Evolutionary conservation across 176 grass and related monocot genomes (phyloP).

Genomic region (Paspalum notatum): DNA sequence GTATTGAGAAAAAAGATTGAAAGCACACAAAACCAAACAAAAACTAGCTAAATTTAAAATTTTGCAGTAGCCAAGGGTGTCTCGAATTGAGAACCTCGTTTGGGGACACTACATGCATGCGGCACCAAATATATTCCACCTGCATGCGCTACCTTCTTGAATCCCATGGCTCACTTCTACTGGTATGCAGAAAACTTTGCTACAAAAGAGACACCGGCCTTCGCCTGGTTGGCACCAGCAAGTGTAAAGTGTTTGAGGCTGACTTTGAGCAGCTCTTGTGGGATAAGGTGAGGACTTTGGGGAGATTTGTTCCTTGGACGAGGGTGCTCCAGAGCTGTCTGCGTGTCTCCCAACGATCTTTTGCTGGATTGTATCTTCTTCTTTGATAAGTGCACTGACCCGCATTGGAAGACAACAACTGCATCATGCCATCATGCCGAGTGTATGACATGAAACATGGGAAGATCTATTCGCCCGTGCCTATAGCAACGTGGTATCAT

Average conservation of each 20-base stretch:
- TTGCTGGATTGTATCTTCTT: not conserved
- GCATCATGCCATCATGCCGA: not conserved
- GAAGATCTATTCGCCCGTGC: not conserved
- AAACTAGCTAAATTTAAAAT: no score
- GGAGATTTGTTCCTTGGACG: not conserved
- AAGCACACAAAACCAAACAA: no score
- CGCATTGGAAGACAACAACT: not conserved
- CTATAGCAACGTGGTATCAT: not conserved
- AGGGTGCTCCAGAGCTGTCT: constrained; percentile 17
- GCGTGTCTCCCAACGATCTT: not conserved
- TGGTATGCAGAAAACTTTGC: not conserved
- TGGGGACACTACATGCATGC: not conserved
- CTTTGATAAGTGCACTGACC: not conserved
- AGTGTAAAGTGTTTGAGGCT: not conserved
- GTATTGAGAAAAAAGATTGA: no score
- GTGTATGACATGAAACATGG: constrained; percentile 3
- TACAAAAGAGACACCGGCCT: not conserved
- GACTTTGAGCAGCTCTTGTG: not conserved
- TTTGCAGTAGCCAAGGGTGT: no score
- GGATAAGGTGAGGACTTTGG: not conserved
- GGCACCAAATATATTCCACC: not conserved
- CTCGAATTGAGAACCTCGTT: not conserved
- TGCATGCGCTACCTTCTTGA: constrained; percentile 2
- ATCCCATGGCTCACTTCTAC: not conserved
- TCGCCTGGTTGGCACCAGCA: not conserved